These are phyloP conservation scores for Cutaneotrichosporon sp. DNA, from an alignment of 1,284 basidiomycete genomes.

Conservation along the genomic window DNA sequence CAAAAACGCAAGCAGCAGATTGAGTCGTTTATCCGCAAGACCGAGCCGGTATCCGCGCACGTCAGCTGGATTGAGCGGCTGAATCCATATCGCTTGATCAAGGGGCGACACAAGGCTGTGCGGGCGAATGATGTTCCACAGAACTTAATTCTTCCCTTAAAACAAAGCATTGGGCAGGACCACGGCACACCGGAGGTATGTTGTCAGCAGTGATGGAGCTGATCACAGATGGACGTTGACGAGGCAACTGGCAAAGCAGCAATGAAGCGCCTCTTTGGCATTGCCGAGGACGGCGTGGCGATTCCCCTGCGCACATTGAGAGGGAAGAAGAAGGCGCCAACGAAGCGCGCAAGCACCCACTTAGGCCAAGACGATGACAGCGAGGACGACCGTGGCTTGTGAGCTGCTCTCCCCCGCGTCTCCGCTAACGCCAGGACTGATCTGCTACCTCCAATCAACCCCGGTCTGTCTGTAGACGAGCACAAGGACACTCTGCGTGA, in stretches of 20 bases:
- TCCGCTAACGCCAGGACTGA: too few relatives aligned
- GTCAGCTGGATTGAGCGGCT: conserved; percentile 68
- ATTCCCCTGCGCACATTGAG: neutral
- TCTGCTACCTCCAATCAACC: conserved; percentile 35
- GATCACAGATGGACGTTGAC: neutral
- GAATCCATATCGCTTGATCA: conserved; percentile 84
- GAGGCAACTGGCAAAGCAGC: conserved; percentile 20
- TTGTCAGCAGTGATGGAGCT: neutral
- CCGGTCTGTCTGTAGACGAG: conserved; percentile 35
- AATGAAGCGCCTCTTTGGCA: conserved; percentile 31
- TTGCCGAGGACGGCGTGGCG: conserved; percentile 20
- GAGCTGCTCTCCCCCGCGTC: too few relatives aligned
- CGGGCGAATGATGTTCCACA: conserved; percentile 66
- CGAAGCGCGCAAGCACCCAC: neutral
- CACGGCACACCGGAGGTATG: conserved; percentile 36
- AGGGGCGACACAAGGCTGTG: conserved; percentile 66
- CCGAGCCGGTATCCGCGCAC: conserved; percentile 48
- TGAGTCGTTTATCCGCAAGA: conserved; percentile 53
- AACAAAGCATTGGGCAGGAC: conserved; percentile 66
- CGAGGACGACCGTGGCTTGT: conserved; percentile 39
- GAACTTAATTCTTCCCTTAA: conserved; percentile 68
- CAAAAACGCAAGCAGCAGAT: conserved; percentile 80
- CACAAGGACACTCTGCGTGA: conserved; percentile 61
- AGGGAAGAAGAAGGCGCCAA: neutral
- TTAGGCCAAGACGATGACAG: conserved; percentile 21